Conservation (phyloP, 345 rosid genomes). For the Salix arbutifolia region DNA sequence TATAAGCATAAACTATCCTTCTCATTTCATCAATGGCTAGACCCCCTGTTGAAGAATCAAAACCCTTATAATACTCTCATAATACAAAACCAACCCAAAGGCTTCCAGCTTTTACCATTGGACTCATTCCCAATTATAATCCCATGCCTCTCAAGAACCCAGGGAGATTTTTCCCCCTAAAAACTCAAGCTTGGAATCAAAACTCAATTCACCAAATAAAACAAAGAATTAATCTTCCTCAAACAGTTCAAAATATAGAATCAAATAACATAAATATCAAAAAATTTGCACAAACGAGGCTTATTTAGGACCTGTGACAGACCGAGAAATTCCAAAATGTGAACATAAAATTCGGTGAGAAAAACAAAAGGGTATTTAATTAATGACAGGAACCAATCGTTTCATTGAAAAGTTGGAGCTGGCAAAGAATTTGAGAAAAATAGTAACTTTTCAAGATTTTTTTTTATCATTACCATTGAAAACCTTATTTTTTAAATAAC, state of each 20-base stretch:
- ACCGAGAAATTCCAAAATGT: conserved; percentile 1
- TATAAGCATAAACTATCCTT: conserved; percentile 19
- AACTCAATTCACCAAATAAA: conserved; percentile 18
- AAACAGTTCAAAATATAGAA: conserved; percentile 16
- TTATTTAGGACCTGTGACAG: background rate
- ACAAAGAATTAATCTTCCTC: conserved; percentile 19
- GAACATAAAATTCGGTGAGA: background rate
- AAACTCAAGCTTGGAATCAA: conserved; percentile 12
- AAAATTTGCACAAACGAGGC: background rate
- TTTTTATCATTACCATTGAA: background rate
- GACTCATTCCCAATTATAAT: background rate
- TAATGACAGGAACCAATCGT: conserved; percentile 31
- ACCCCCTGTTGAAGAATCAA: conserved; percentile 18
- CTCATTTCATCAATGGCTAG: conserved; percentile 37
- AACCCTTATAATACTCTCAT: conserved; percentile 16
- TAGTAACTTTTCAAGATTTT: background rate
- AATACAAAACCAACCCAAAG: background rate
- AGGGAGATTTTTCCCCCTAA: background rate
- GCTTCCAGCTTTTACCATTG: conserved; percentile 9
- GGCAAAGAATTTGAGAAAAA: conserved; percentile 7
- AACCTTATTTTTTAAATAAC: background rate
- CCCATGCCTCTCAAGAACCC: background rate
- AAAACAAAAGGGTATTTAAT: conserved; percentile 5
- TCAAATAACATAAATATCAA: conserved; percentile 8
- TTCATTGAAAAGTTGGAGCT: conserved; percentile 8